Conservation (phyloP, 2,329 filamentous ascomycete species). For the Alternaria viburni region DNA sequence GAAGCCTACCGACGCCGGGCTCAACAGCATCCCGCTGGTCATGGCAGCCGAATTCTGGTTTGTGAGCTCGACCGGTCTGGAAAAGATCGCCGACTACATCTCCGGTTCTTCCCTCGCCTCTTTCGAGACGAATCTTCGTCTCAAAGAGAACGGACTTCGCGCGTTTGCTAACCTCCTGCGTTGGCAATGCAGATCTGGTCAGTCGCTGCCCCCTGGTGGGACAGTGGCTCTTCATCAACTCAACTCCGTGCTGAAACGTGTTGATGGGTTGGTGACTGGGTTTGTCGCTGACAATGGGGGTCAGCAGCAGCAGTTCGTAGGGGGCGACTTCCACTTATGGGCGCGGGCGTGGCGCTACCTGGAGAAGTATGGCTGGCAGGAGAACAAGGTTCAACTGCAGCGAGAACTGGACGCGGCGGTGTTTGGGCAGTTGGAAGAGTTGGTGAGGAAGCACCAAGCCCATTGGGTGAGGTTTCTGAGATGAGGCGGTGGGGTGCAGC, state of each 20-base stretch:
- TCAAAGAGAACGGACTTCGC: neutral
- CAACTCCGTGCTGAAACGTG: neutral
- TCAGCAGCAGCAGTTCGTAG: neutral
- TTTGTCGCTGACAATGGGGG: constrained; percentile 1
- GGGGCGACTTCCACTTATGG: neutral
- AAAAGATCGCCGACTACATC: neutral
- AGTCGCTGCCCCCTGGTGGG: constrained; percentile 3
- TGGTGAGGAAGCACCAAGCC: neutral
- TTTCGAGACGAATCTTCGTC: neutral
- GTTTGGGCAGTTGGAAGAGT: neutral
- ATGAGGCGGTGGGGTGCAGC: neutral
- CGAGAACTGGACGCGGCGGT: neutral
- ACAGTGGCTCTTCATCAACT: neutral
- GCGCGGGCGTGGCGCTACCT: neutral
- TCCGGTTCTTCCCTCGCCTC: constrained; percentile 1
- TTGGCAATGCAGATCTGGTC: constrained; percentile 1
- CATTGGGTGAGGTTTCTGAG: neutral
- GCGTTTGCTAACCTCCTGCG: neutral
- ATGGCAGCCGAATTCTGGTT: neutral
- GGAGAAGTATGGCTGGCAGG: neutral
- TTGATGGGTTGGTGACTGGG: neutral
- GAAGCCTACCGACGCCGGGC: neutral
- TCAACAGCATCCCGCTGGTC: neutral
- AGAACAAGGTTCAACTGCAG: neutral
- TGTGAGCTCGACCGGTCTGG: neutral